phyloP scores from a whole-genome alignment of 2,329 filamentous ascomycete genomes.

The Ophiosphaerella herpotricha region DNA sequence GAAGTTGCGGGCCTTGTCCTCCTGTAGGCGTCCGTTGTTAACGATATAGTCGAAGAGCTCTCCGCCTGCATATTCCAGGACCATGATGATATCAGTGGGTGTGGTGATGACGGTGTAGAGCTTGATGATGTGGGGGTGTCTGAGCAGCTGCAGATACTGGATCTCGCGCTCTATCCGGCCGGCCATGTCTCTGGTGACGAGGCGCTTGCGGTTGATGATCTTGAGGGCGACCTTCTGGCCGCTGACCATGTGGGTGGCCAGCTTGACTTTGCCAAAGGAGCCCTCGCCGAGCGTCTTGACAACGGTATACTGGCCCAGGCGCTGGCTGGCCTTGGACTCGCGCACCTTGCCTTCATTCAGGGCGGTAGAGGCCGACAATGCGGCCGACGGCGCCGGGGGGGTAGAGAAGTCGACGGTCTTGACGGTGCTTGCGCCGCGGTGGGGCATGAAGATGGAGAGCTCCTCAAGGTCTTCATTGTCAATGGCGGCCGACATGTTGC shows the following conservation, averaged over 20 bases:
- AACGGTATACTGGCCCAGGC: constrained; percentile 89
- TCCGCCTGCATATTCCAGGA: constrained; percentile 93
- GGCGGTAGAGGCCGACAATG: constrained; percentile 23
- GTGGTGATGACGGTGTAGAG: constrained; percentile 98
- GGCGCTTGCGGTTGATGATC: constrained; percentile 94
- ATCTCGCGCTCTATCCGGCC: constrained; percentile 97
- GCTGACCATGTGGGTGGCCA: constrained; percentile 89
- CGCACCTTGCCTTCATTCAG: constrained; percentile 50
- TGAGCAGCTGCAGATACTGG: constrained; percentile 91
- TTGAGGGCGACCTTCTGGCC: constrained; percentile 96
- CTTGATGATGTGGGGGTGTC: constrained; percentile 99
- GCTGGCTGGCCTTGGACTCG: constrained; percentile 71
- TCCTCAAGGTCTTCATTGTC: constrained; percentile 72
- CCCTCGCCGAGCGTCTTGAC: constrained; percentile 91
- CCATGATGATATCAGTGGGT: constrained; percentile 95
- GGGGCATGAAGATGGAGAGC: constrained; percentile 75
- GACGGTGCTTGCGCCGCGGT: constrained; percentile 47
- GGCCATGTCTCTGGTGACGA: constrained; percentile 97
- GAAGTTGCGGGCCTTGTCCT: constrained; percentile 92
- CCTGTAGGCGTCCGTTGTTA: constrained; percentile 86
- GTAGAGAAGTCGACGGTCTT: constrained; percentile 39
- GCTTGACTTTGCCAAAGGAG: constrained; percentile 97
- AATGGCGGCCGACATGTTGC: constrained; percentile 55
- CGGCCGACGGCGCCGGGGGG: constrained; percentile 29
- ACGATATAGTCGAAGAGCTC: constrained; percentile 99